These are phyloP conservation scores for Exophiala bonariae DNA, from an alignment of 2,329 filamentous ascomycete species.

Conservation along the genomic window DNA sequence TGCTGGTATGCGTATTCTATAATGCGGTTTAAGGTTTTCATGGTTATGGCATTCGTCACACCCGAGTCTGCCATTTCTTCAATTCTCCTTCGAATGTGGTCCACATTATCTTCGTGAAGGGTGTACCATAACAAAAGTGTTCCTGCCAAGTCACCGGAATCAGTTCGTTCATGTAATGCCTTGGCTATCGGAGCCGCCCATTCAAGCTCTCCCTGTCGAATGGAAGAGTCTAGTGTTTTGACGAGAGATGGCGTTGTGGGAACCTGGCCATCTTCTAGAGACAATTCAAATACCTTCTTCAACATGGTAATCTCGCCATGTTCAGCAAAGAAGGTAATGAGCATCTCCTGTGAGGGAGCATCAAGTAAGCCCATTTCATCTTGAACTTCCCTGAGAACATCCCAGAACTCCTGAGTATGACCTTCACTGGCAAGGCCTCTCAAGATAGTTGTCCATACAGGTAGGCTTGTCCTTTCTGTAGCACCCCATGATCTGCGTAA, in stretches of 20 bases:
- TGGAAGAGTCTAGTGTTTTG: conserved; percentile 61
- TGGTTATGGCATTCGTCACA: conserved; percentile 57
- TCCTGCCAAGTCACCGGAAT: conserved; percentile 43
- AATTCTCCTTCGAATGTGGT: conserved; percentile 74
- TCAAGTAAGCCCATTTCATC: conserved; percentile 36
- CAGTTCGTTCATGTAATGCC: conserved; percentile 13
- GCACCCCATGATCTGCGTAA: conserved; percentile 43
- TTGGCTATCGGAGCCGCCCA: conserved; percentile 54
- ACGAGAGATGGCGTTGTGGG: conserved; percentile 51
- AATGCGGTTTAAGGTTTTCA: conserved; percentile 73
- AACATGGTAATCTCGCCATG: conserved; percentile 60
- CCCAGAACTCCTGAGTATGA: conserved; percentile 41
- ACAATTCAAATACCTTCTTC: conserved; percentile 66
- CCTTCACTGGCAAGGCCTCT: conserved; percentile 53
- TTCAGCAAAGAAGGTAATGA: conserved; percentile 64
- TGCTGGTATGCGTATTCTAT: conserved; percentile 71
- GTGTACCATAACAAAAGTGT: conserved; percentile 74
- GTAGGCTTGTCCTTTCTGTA: conserved; percentile 29
- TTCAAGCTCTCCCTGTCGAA: conserved; percentile 58
- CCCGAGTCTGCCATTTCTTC: conserved; percentile 59
- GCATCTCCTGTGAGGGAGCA: conserved; percentile 43
- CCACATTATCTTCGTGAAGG: conserved; percentile 67
- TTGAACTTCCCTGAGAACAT: conserved; percentile 25
- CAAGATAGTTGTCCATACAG: conserved; percentile 58
- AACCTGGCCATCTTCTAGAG: conserved; percentile 42